These are phyloP conservation scores for Microdochium bolleyi DNA, from an alignment of 2,329 filamentous ascomycete species.

Conservation along the genomic window DNA sequence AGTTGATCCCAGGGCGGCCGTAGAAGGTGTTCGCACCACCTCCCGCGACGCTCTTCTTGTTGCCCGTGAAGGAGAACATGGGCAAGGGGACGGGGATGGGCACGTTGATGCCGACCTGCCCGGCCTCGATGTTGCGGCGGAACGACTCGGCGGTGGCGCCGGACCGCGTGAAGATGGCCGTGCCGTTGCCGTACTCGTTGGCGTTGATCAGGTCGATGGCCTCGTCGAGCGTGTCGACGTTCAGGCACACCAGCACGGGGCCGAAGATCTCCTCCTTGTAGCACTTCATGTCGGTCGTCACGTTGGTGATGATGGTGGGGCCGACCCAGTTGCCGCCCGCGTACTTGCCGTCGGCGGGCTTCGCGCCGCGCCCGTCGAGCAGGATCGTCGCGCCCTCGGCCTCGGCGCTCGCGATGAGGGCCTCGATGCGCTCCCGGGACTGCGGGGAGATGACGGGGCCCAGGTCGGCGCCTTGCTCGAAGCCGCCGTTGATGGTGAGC, in stretches of 20 bases:
- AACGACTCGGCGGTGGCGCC: constrained; percentile 72
- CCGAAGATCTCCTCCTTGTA: constrained; percentile 84
- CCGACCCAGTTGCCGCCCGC: constrained; percentile 81
- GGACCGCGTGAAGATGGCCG: constrained; percentile 75
- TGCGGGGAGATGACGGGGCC: constrained; percentile 76
- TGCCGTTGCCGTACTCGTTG: constrained; percentile 83
- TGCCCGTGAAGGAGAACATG: constrained; percentile 67
- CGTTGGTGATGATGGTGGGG: constrained; percentile 75
- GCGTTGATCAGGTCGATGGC: constrained; percentile 75
- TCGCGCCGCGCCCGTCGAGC: constrained; percentile 71
- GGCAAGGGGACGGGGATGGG: constrained; percentile 66
- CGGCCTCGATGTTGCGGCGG: constrained; percentile 74
- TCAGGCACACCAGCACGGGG: constrained; percentile 74
- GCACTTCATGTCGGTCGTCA: constrained; percentile 74
- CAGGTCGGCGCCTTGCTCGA: constrained; percentile 71
- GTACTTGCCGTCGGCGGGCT: constrained; percentile 58
- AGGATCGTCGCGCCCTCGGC: constrained; percentile 74
- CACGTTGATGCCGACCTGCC: constrained; percentile 81
- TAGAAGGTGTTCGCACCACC: constrained; percentile 94
- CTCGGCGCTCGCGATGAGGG: constrained; percentile 67
- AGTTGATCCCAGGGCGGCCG: constrained; percentile 82
- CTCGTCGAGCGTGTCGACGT: constrained; percentile 69
- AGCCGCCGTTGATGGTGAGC: constrained; percentile 71
- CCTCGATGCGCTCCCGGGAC: constrained; percentile 71
- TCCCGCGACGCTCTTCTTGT: constrained; percentile 87